These are phyloP conservation scores for Lolium multiflorum DNA, from an alignment of 176 grass and related monocot species.

Conservation along the genomic window DNA sequence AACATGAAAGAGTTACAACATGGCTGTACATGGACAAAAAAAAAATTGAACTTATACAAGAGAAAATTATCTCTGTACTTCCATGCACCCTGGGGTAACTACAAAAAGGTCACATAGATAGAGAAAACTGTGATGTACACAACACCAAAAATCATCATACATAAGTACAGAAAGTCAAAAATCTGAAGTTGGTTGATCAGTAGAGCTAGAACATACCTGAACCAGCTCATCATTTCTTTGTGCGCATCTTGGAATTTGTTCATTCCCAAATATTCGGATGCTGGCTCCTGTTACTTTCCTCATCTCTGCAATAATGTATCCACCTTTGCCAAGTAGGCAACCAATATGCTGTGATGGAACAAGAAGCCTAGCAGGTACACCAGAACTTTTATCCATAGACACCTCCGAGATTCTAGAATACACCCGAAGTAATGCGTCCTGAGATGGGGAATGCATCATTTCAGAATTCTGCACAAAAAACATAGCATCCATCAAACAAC, in stretches of 20 bases:
- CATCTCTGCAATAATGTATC: constrained; percentile 80
- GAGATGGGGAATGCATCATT: constrained; percentile 76
- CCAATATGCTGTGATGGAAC: constrained; percentile 80
- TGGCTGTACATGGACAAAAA: constrained; percentile 7
- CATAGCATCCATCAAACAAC: constrained; percentile 33
- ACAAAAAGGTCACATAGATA: constrained; percentile 28
- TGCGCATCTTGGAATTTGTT: constrained; percentile 79
- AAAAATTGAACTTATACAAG: background rate
- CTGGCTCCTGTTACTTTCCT: constrained; percentile 75
- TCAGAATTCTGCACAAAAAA: constrained; percentile 73
- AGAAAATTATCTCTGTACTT: background rate
- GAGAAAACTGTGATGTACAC: background rate
- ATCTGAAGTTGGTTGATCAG: background rate
- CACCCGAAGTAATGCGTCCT: constrained; percentile 70
- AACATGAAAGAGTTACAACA: constrained; percentile 22
- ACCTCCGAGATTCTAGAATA: constrained; percentile 71
- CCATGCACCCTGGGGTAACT: background rate
- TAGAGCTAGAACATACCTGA: constrained; percentile 59
- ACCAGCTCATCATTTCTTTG: constrained; percentile 80
- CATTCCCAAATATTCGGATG: constrained; percentile 74
- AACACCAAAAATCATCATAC: constrained; percentile 22
- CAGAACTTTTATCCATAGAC: constrained; percentile 66
- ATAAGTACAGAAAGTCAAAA: constrained; percentile 11
- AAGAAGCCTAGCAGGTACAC: constrained; percentile 75
- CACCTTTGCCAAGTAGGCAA: constrained; percentile 80